Evolutionary conservation across 768 basidiomycete species (phyloP), one percentile per base, ranked within the genome.

Genomic region (Daedaleopsis nitida): DNA sequence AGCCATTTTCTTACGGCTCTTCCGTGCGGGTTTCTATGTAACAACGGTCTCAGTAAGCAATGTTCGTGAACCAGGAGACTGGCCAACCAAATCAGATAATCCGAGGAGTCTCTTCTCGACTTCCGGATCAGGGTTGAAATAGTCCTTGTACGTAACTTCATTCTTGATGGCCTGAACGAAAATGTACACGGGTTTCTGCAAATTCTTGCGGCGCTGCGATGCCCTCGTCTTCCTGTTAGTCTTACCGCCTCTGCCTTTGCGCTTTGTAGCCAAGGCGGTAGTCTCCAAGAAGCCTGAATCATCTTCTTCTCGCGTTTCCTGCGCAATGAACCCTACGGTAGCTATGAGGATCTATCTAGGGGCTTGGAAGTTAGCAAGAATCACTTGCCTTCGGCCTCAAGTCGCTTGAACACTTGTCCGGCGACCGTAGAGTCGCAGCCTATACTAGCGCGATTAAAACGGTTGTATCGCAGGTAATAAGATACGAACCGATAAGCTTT

Each of bases 351-450:
- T 39, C 56, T n/a, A n/a, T n/a, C 32, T 55, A 37, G 16, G 19
- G 32, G 52, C 35, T n/a, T 39, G 49, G 37, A 56, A 61, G 9
- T 17, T 4, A 27, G 16, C 12, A 14, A 32, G 48, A 35, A 57
- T 38, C 10, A 17, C 54, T 14, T 37, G 89, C 91, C 89, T 79
- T 92, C 87, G 38, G 78, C 77, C 72, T 92, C 88, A 16, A 93
- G 79, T 49, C 87, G 76, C 68, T 83, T 86, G 67, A 91, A 81
- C 37, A 91, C 73, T 64, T 88, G 87, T 3, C 81, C 80, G 35
- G 85, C 82, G 7, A 87, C 76, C 16, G 79, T 70, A 50, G 80
- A 76, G 56, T 84, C 78, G 51, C 83, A 85, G 43, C 82, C 88
- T 86, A 44, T 35, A 63, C 44, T 6, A n/a, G 19, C 14, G 10